Base-by-base conservation (phyloP, 1,284 basidiomycete species). In the Takashimella koratensis region DNA sequence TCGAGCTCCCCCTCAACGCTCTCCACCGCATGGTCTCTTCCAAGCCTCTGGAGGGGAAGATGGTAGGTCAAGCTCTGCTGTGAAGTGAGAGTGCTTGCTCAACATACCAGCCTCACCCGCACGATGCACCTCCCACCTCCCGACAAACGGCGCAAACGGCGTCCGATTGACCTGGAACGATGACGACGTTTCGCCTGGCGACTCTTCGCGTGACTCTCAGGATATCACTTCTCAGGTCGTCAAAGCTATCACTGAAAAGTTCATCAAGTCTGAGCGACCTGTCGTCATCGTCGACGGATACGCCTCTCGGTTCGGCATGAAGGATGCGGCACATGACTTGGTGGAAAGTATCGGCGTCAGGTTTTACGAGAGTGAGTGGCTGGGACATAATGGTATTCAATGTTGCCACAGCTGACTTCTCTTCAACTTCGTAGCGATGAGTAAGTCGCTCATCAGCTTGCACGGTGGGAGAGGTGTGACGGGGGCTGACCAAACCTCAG, bases 211-310 rank as follows among this genome's bases (percentile, higher is more conserved):
- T n/a, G n/a, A n/a, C n/a, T n/a, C n/a, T n/a, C n/a, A n/a, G n/a
- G n/a, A n/a, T n/a, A n/a, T 83, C 10, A 85, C 90, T 63, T 74
- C 78, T 3, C 87, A 84, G 60, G 90, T 92, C 3, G 77, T 93
- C 45, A 80, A 86, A 40, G 83, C 86, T 60, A 89, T 94, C 58
- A 71, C 80, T 21, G 79, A 82, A 44, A 80, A 82, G 22, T 83
- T 91, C 44, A 78, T 84, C 47, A 78, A 80, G 6, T 86, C 86
- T 5, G 79, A 84, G 66, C 82, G 87, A 52, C 84, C 86, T 0
- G 79, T 92, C 53, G 82, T 95, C 51, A 82, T 97, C 12, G 85
- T 93, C 36, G 94, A 98, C 68, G 90, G 90, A 1, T 96, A 93
- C 69, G 82, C 88, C 0, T 81, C 86, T 52, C 83, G 93, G 12